Base-by-base conservation (phyloP, 2,329 filamentous ascomycete genomes). In the Talaromyces sp. region DNA sequence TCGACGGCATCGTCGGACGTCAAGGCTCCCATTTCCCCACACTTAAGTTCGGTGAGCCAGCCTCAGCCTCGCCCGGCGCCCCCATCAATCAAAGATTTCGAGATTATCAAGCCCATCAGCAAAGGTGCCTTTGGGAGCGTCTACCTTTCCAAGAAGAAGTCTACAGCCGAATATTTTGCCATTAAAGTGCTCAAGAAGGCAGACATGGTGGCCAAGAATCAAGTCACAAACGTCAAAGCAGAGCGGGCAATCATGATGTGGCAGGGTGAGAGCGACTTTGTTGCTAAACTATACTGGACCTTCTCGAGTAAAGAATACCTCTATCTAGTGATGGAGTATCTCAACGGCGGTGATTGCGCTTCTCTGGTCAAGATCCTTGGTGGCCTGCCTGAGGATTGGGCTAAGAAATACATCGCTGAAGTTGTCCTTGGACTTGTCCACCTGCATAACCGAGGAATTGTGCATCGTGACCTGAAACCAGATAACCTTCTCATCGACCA, bases 221-320 rank as follows among this genome's bases (percentile, higher is more conserved):
- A 99, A 74, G 93, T 99, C 68, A 96, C 95, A 68, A 99, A 99
- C 72, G 95, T 99, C 71, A 98, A 99, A 77, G 95, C 96, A 8
- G 95, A 99, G 77, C 87, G 95, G 67, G 96, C 96, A 27, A 99
- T 99, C 73, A 98, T 99, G 95, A 99, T 99, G 95, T 98, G 95
- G 91, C 95, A 99, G 78, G 95, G 95, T 27, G 92, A 98, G 76
- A 99, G 96, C 74, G 95, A 99, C 63, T 99, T 99, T 74, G 95
- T 99, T 62, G 95, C 95, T 30, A 99, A 99, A 79, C 84, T 99
- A 12, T 99, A 98, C 79, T 99, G 96, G 96, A 99, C 95, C 0
- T 99, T 99, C 72, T 96, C 95, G 4, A 99, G 94, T 82, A 99
- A 99, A 73, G 95, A 99, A 72, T 99, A 97, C 72, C 87, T 99